A percentile compares a stretch with the other conserved stretches of the same genome.
Evolutionary conservation across 202 grass and related monocot species (phyloP).

Genomic region (Schoenoplectus tabernaemontani): DNA sequence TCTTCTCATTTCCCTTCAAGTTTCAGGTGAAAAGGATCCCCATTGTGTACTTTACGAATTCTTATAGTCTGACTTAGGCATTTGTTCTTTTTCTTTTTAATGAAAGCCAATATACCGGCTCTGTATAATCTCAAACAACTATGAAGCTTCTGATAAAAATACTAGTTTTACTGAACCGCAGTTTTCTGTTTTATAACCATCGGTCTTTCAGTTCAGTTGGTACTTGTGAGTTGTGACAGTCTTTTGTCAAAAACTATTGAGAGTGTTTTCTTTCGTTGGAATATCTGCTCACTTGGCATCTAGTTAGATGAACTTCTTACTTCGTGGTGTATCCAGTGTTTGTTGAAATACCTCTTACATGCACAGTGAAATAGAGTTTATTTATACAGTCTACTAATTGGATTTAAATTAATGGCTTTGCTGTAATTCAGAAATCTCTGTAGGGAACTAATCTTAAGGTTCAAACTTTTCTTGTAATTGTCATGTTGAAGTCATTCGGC

Average conservation of each 20-base stretch:
- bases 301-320: background rate
- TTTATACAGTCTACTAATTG: background rate
- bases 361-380: background rate
- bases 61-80: background rate
- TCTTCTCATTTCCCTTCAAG: background rate
- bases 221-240: background rate
- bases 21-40: slow-evolving; percentile 9
- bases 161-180: background rate
- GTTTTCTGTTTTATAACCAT: background rate
- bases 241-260: background rate
- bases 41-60: background rate
- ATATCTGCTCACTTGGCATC: background rate
- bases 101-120: background rate
- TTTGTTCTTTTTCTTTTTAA: background rate
- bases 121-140: background rate
- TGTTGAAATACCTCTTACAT: background rate
- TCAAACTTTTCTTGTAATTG: background rate
- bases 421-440: background rate
- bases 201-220: background rate
- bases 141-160: background rate
- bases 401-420: background rate
- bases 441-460: background rate
- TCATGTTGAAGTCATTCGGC: background rate
- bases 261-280: background rate
- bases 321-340: background rate